Evolutionary conservation across 2,329 filamentous ascomycete species (phyloP).

Genomic region (Sporothrix euskadiensis): DNA sequence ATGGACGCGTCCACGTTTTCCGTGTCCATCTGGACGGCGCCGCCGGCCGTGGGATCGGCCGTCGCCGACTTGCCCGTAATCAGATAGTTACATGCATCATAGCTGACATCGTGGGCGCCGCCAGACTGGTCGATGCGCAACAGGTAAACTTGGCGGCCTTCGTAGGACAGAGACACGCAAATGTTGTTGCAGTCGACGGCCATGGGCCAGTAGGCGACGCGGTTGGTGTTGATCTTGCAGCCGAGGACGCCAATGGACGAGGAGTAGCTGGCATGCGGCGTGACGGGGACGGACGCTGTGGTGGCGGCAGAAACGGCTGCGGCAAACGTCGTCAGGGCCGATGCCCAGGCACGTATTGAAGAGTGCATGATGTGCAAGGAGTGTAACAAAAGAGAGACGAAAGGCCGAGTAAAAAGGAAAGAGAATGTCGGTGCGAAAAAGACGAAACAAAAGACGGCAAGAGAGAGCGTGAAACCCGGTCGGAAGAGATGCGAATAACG

Average conservation of each 20-base stretch:
- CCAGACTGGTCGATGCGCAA: constrained; percentile 57
- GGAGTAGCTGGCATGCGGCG: constrained; percentile 58
- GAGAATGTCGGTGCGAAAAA: not conserved
- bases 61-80: constrained; percentile 50
- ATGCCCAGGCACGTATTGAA: constrained; percentile 1
- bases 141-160: constrained; percentile 55
- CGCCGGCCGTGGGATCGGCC: constrained; percentile 49
- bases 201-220: constrained; percentile 59
- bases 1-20: constrained; percentile 47
- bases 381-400: not conserved
- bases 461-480: not conserved
- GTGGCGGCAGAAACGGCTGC: constrained; percentile 3
- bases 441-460: not conserved
- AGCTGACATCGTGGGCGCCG: constrained; percentile 59
- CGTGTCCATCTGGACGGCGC: constrained; percentile 50
- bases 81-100: constrained; percentile 62
- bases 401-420: not conserved
- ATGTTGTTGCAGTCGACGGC: constrained; percentile 55
- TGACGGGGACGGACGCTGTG: constrained; percentile 42
- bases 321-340: not conserved
- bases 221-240: constrained; percentile 61
- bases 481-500: not conserved
- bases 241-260: constrained; percentile 58
- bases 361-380: constrained; percentile 7
- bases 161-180: constrained; percentile 54